phyloP scores from a whole-genome alignment of 106 monocot species.

The Acorus gramineus region DNA sequence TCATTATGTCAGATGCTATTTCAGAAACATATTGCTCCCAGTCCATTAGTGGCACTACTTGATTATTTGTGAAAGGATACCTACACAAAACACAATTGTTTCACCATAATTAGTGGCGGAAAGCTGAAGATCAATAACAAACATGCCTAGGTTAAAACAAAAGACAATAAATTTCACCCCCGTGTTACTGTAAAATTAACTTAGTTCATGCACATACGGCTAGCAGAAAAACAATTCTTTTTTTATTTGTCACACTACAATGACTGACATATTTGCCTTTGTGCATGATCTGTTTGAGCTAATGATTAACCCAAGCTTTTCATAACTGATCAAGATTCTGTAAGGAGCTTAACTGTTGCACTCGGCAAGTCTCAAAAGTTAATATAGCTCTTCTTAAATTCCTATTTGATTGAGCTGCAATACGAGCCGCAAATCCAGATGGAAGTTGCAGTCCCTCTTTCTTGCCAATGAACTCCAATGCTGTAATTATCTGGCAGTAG shows the following conservation, averaged over 20 bases:
- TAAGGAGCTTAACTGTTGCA: slow-evolving; percentile 66
- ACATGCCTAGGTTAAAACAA: neutral
- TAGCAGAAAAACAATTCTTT: too few species aligned
- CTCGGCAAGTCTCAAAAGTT: slow-evolving; percentile 80
- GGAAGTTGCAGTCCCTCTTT: slow-evolving; percentile 88
- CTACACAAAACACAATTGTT: slow-evolving; percentile 18
- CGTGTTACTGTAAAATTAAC: too few species aligned
- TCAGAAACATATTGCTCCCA: slow-evolving; percentile 98
- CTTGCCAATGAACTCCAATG: slow-evolving; percentile 85
- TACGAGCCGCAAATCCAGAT: slow-evolving; percentile 49
- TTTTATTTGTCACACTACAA: too few species aligned
- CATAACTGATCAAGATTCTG: too few species aligned
- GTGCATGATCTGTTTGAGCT: too few species aligned
- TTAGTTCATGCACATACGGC: too few species aligned
- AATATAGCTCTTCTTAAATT: slow-evolving; percentile 89
- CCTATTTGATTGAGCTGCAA: slow-evolving; percentile 75
- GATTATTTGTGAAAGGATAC: slow-evolving; percentile 80
- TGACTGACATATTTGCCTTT: too few species aligned
- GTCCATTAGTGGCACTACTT: slow-evolving; percentile 68
- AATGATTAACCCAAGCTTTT: too few species aligned
- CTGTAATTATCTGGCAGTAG: slow-evolving; percentile 57
- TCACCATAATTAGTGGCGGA: neutral
- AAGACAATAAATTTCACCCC: too few species aligned
- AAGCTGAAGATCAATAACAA: neutral
- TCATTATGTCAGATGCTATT: slow-evolving; percentile 90